Base-by-base conservation (phyloP, 2,329 filamentous ascomycete genomes). In the Ilyonectria sp. region DNA sequence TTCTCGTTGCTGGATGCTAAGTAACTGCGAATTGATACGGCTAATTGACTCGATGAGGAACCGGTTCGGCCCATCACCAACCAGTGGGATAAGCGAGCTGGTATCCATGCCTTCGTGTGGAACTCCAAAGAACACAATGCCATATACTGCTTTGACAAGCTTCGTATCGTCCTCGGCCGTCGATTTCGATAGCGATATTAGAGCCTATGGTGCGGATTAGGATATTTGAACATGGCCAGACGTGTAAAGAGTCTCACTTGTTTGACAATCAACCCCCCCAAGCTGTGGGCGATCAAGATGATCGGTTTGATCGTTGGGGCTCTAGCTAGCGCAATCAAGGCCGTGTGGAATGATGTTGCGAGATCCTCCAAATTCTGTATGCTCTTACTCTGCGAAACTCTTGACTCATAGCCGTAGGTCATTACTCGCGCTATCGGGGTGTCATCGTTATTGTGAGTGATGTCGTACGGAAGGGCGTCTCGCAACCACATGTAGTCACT, bases 401-500 rank as follows among this genome's bases (percentile, higher is more conserved):
- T 35, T 17, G 72, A 69, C 10, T 74, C 67, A 49, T 78, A 77
- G 19, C 78, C 76, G 57, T 76, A 78, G 13, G 69, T 71, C 33
- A 78, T 67, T 1, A 79, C 67, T 13, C 75, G 68, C 6, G 72
- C 73, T 1, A 33, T 52, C 3, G 65, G 44, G 11, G 8, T 33
- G 11, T 33, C 31, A 9, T 8, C 11, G 11, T 11, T 33, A 1
- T 11, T 33, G 8, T 33, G 31, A 9, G 31, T 33, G 17, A 78
- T 29, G 58, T 78, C 67, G 9, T 63, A 29, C 1, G 71, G 71
- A 4, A 79, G 72, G 1, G 71, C 35, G 60, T 79, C 77, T 26
- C 74, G 71, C 13, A 79, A 65, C 77, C 78, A 79, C 76, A 78
- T 77, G 47, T 75, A 65, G 6, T 46, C 15, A 2, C 71, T 70